These are phyloP conservation scores for Dothideomycetes sp. DNA, from an alignment of 2,329 filamentous ascomycete genomes.

Conservation along the genomic window DNA sequence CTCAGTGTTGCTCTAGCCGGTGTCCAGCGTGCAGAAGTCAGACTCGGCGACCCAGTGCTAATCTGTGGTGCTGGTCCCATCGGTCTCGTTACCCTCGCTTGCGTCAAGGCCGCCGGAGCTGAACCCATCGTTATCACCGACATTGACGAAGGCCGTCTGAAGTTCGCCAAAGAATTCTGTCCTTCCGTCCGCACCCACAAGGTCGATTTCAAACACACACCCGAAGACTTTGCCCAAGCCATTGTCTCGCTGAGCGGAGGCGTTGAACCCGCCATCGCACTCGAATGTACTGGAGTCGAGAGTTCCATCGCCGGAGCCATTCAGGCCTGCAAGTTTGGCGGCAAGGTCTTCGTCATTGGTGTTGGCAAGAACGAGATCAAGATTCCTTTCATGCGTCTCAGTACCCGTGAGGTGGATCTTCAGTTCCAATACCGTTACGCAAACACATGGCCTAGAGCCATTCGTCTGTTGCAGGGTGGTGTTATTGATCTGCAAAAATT, in stretches of 20 bases:
- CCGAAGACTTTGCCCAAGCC: constrained; percentile 61
- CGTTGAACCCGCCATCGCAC: constrained; percentile 67
- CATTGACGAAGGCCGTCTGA: constrained; percentile 76
- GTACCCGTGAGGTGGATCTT: constrained; percentile 83
- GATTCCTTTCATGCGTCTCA: constrained; percentile 89
- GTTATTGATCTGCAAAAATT: constrained; percentile 72
- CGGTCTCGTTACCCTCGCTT: constrained; percentile 79
- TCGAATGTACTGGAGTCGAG: constrained; percentile 95
- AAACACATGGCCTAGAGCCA: constrained; percentile 94
- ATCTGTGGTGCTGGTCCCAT: constrained; percentile 93
- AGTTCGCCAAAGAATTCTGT: constrained; percentile 75
- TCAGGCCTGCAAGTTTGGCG: constrained; percentile 86
- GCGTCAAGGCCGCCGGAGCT: constrained; percentile 75
- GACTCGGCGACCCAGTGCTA: constrained; percentile 76
- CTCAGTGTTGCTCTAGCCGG: constrained; percentile 81
- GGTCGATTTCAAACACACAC: constrained; percentile 52
- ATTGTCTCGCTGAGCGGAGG: constrained; percentile 66
- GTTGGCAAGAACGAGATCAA: constrained; percentile 93
- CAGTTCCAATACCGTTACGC: constrained; percentile 95
- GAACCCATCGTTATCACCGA: constrained; percentile 90
- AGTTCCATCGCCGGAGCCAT: constrained; percentile 78
- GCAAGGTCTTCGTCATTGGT: constrained; percentile 93
- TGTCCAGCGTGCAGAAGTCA: constrained; percentile 71
- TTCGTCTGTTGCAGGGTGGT: constrained; percentile 74
- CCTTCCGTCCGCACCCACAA: constrained; percentile 74